A percentile compares a stretch with the other conserved stretches of the same genome.
Evolutionary conservation across 805 yeast species (phyloP).

Genomic region (Lipomyces starkeyi): DNA sequence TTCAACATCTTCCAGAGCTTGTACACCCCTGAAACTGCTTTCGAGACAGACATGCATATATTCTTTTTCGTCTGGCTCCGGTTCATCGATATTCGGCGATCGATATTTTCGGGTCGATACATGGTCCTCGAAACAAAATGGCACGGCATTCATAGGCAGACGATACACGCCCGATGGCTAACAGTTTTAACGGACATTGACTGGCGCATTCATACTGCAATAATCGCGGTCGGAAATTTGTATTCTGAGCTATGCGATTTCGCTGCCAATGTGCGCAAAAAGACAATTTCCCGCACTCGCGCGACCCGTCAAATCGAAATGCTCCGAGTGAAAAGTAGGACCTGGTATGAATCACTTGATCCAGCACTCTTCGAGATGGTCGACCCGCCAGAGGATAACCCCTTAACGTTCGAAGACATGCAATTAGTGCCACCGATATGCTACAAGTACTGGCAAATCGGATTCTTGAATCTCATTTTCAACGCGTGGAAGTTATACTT

Average conservation of each 20-base stretch:
- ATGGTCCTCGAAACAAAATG: constrained; percentile 19
- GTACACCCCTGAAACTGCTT: constrained; percentile 23
- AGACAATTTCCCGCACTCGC: constrained; percentile 2
- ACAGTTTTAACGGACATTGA: not conserved
- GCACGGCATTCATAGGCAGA: constrained; percentile 17
- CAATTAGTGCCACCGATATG: constrained; percentile 30
- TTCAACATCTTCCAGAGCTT: constrained; percentile 20
- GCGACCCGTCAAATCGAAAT: constrained; percentile 18
- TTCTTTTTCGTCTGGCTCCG: constrained; percentile 33
- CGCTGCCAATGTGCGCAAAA: constrained; percentile 23
- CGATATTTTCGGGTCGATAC: constrained; percentile 26
- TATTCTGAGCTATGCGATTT: constrained; percentile 26
- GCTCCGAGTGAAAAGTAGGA: constrained; percentile 23
- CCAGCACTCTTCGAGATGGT: constrained; percentile 17
- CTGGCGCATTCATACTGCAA: constrained; percentile 17
- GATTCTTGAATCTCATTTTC: constrained; percentile 19
- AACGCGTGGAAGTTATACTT: constrained; percentile 31
- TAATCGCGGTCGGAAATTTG: constrained; percentile 15
- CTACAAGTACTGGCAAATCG: constrained; percentile 22
- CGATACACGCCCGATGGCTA: constrained; percentile 10
- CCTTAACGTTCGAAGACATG: constrained; percentile 15
- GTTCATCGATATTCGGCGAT: constrained; percentile 24
- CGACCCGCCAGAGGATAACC: constrained; percentile 20
- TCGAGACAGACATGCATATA: constrained; percentile 19
- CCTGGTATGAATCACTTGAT: constrained; percentile 30